Evolutionary conservation across 208 protist species (phyloP).

Genomic region (Trypanosoma boissoni): DNA sequence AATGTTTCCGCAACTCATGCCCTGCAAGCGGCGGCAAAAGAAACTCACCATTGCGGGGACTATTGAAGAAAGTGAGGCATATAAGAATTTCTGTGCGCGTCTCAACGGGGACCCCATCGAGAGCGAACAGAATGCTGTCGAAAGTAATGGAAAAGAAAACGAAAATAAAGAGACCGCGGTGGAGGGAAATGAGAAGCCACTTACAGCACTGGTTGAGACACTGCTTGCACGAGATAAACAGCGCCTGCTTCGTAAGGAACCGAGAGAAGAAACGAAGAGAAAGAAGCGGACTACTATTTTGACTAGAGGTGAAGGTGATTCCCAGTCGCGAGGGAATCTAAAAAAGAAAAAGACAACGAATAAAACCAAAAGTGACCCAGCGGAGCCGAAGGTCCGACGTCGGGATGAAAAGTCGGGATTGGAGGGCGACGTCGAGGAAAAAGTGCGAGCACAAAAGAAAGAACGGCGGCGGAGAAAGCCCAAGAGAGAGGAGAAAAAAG

Average conservation of each 20-base stretch:
- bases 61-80: too few relatives aligned
- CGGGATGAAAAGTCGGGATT: too few relatives aligned
- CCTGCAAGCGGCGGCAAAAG: too few relatives aligned
- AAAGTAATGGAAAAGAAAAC: conserved; percentile 1
- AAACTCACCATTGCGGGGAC: too few relatives aligned
- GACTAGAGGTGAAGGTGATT: not conserved
- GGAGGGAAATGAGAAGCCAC: not conserved
- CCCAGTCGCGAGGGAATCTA: not conserved
- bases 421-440: not conserved
- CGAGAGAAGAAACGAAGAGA: not conserved
- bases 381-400: not conserved
- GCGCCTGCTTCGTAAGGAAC: not conserved
- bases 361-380: too few relatives aligned
- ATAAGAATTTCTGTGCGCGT: too few relatives aligned
- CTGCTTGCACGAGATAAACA: too few relatives aligned
- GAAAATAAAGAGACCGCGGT: not conserved
- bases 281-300: not conserved
- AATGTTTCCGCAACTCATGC: too few relatives aligned
- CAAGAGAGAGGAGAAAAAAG: not conserved
- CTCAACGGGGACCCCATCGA: too few relatives aligned
- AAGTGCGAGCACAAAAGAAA: not conserved
- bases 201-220: too few relatives aligned
- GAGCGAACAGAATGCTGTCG: not conserved
- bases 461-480: not conserved
- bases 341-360: too few relatives aligned